A percentile compares a stretch with the other conserved stretches of the same genome.
Evolutionary conservation across 495 filamentous ascomycete species (phyloP).

Genomic region (Penicillium pancosmium): DNA sequence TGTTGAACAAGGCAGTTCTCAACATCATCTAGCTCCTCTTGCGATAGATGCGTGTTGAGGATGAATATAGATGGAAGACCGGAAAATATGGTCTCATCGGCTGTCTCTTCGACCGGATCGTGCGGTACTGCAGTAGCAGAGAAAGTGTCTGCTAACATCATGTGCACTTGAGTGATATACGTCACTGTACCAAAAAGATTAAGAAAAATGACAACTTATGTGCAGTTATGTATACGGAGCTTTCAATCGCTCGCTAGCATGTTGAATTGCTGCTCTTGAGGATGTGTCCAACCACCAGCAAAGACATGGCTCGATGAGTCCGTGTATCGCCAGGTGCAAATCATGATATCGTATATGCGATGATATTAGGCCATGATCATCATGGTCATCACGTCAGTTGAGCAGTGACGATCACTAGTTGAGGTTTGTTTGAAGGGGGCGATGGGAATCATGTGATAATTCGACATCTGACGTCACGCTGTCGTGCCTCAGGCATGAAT

Average conservation of each 20-base stretch:
- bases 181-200: not conserved
- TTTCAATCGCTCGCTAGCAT: not conserved
- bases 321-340: not conserved
- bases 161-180: not conserved
- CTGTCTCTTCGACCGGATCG: not conserved
- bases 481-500: not conserved
- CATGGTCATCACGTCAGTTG: too few relatives aligned
- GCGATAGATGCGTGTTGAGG: conserved; percentile 67
- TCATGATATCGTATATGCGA: not conserved
- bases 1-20: conserved; percentile 62
- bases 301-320: not conserved
- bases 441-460: not conserved
- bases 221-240: not conserved
- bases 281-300: not conserved
- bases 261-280: not conserved
- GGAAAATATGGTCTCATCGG: conserved; percentile 20
- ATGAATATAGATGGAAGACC: conserved; percentile 68
- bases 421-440: not conserved
- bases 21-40: conserved; percentile 60
- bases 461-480: not conserved
- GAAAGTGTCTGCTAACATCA: not conserved
- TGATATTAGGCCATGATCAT: too few relatives aligned
- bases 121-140: conserved; percentile 4
- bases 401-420: not conserved
- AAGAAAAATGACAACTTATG: not conserved